Base-by-base conservation (phyloP, 441 rosid genomes). In the Croton setiger region DNA sequence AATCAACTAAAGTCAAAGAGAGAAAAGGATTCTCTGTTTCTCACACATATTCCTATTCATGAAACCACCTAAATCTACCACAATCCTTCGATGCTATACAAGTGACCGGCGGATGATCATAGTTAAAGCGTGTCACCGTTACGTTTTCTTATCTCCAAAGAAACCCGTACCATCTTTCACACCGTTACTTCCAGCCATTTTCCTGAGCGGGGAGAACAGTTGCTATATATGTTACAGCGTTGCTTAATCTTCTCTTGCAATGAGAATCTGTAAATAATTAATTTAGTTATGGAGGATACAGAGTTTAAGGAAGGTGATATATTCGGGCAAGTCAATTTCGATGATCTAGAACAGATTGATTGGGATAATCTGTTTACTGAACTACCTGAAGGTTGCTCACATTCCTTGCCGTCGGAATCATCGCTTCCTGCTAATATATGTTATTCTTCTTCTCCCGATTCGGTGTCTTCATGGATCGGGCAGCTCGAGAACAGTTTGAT, bases 401-500 rank as follows among this genome's bases (percentile, higher is more conserved):
- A 76, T 48, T 48, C 72, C 56, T 35, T 71, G 27, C 43, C 43
- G 37, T 4, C 27, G 11, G 76, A 63, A 21, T 55, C 74, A 7
- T 59, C 72, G 18, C 37, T 66, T 57, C 53, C 17, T 21, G 67
- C 67, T 14, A 54, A 68, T 62, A 35, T 72, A 0, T 53, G 70
- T 4, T 66, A 55, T 4, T 60, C 74, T 0, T 73, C 31, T 27
- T 27, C 81, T 4, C 81, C 83, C 2, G 84, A 72, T 48, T 69
- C 78, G 18, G 67, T 35, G 18, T 69, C 80, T 18, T 74, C 86
- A 39, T 78, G 81, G 86, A 75, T 87, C 70, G 81, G 76, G 41
- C 83, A 83, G 53, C 70, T 90, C 39, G 90, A 90, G 84, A 80
- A 21, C 63, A 41, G 72, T 5, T 64, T 93, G 77, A 86, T 89